A percentile compares a stretch with the other conserved stretches of the same genome.
These are phyloP conservation scores for Colletotrichum lentis DNA, from an alignment of 2,329 filamentous ascomycete genomes.

Conservation along the genomic window DNA sequence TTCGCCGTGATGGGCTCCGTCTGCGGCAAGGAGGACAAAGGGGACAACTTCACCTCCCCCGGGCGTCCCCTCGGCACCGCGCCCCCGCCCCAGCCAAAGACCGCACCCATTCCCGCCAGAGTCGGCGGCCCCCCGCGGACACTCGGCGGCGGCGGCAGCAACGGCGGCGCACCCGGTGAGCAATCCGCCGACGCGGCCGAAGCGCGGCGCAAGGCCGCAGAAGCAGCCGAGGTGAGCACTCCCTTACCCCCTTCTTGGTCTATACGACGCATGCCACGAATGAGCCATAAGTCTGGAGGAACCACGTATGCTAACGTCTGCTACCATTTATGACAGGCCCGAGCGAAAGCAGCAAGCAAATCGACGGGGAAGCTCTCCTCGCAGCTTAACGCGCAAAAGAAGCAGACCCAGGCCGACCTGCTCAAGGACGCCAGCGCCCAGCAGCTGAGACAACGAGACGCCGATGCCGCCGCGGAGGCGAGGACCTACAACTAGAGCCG, in stretches of 20 bases:
- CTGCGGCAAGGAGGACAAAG: constrained; percentile 79
- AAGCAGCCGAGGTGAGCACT: constrained; percentile 79
- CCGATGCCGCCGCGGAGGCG: constrained; percentile 63
- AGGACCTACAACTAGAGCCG: constrained; percentile 48
- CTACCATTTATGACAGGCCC: constrained; percentile 59
- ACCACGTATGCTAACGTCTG: constrained; percentile 3
- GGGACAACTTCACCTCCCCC: constrained; percentile 75
- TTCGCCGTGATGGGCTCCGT: constrained; percentile 77
- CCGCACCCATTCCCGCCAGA: constrained; percentile 61
- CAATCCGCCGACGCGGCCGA: constrained; percentile 55
- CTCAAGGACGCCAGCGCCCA: constrained; percentile 73
- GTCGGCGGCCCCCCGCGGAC: constrained; percentile 68
- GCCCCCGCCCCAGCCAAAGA: constrained; percentile 56
- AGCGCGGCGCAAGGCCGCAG: constrained; percentile 76
- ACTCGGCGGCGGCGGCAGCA: constrained; percentile 65
- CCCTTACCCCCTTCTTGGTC: constrained; percentile 4
- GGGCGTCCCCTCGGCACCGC: constrained; percentile 75
- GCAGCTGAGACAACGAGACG: constrained; percentile 71
- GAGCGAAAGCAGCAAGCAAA: constrained; percentile 67
- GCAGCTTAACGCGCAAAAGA: constrained; percentile 79
- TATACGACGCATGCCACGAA: not conserved
- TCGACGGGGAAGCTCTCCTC: constrained; percentile 73
- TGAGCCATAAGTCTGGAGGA: not conserved
- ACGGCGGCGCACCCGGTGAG: constrained; percentile 49
- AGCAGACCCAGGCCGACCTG: constrained; percentile 72